phyloP scores from a whole-genome alignment of 106 monocot species.

The Platanthera guangdongensis region DNA sequence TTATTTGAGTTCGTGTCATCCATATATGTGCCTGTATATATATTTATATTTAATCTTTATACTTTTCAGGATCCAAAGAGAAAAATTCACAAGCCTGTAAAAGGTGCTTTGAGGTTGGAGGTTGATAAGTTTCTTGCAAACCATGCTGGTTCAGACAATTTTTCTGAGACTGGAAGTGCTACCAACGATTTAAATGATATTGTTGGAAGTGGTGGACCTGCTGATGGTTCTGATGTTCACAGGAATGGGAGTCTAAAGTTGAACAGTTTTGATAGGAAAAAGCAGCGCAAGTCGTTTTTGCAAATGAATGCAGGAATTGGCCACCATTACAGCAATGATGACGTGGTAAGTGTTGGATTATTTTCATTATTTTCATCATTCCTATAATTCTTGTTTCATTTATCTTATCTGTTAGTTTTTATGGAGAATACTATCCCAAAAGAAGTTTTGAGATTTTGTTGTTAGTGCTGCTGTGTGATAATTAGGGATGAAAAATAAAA shows the following conservation, averaged over 20 bases:
- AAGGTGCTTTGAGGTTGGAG: constrained; percentile 77
- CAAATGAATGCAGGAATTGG: constrained; percentile 19
- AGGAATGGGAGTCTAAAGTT: constrained; percentile 19
- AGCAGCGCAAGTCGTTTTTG: constrained; percentile 16
- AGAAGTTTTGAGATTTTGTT: neutral
- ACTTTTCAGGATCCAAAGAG: constrained; percentile 76
- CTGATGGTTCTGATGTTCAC: constrained; percentile 30
- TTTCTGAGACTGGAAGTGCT: constrained; percentile 73
- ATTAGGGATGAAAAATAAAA: neutral
- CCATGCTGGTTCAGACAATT: constrained; percentile 41
- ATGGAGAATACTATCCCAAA: neutral
- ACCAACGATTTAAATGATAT: constrained; percentile 47
- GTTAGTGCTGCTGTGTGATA: neutral
- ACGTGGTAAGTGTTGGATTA: constrained; percentile 35
- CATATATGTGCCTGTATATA: neutral
- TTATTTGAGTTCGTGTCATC: neutral
- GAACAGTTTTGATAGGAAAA: constrained; percentile 28
- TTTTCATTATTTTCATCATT: neutral
- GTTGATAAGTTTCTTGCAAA: constrained; percentile 70
- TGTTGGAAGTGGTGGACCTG: constrained; percentile 27
- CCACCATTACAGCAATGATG: constrained; percentile 18
- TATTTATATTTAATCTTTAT: neutral
- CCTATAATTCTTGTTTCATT: neutral
- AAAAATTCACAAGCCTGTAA: constrained; percentile 95
- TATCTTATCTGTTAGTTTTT: neutral